Evolutionary conservation across 163 green algal species (phyloP).

Genomic region (Coccomyxa subellipsoidea): DNA sequence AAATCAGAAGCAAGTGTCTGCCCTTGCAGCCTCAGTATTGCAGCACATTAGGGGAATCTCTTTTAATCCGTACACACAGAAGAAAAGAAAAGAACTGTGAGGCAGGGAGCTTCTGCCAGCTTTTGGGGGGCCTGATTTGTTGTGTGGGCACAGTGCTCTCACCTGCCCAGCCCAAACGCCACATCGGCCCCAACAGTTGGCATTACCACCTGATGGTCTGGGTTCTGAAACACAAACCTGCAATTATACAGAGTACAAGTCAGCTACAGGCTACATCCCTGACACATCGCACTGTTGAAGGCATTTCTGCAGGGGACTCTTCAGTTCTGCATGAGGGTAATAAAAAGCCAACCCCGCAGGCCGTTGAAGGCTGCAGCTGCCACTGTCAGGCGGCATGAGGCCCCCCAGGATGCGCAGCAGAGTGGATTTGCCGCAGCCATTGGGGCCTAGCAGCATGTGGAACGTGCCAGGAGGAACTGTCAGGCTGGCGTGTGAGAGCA

Average conservation of each 20-base stretch:
- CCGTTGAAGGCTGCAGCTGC: conserved; percentile 42
- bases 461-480: conserved; percentile 55
- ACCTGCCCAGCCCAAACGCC: conserved; percentile 90
- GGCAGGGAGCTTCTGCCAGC: no score
- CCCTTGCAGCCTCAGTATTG: no score
- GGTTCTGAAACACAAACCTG: conserved; percentile 97
- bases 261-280: no score
- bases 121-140: no score
- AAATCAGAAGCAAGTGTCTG: no score
- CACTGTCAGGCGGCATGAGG: conserved; percentile 41
- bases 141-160: no score
- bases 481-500: conserved; percentile 46
- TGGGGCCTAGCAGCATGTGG: conserved; percentile 88
- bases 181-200: conserved; percentile 94
- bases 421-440: conserved; percentile 84
- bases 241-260: not conserved
- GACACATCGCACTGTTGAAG: no score
- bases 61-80: no score
- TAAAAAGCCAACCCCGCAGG: conserved; percentile 51
- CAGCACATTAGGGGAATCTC: no score
- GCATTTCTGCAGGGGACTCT: no score
- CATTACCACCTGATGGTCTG: conserved; percentile 97
- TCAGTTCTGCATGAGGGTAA: no score
- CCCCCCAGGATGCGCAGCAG: conserved; percentile 79
- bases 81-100: no score